Evolutionary conservation across 1,139 yeast species (phyloP).

Genomic region (Neolecta irregularis): DNA sequence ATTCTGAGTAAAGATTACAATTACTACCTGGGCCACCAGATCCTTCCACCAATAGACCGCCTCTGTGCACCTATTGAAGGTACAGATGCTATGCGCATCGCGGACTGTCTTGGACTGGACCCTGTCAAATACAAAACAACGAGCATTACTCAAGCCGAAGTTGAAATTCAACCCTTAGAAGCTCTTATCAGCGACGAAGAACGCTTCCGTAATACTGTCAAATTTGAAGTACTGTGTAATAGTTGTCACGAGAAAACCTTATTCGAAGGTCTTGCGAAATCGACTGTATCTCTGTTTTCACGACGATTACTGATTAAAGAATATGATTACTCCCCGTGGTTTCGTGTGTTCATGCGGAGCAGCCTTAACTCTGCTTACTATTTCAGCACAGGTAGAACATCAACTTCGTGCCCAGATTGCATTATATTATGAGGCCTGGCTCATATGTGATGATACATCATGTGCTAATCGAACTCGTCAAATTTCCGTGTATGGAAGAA

Average conservation of each 20-base stretch:
- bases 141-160: constrained; percentile 21
- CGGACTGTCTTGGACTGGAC: constrained; percentile 64
- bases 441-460: constrained; percentile 66
- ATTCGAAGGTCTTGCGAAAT: constrained; percentile 60
- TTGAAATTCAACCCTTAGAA: constrained; percentile 58
- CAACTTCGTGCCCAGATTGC: constrained; percentile 56
- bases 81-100: constrained; percentile 63
- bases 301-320: neutral
- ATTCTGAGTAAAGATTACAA: constrained; percentile 53
- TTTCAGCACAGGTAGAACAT: constrained; percentile 60
- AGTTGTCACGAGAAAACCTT: constrained; percentile 41
- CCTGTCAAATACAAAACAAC: constrained; percentile 40
- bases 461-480: constrained; percentile 77
- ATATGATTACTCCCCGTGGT: neutral
- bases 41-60: constrained; percentile 83
- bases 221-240: constrained; percentile 42
- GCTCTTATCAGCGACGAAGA: constrained; percentile 69
- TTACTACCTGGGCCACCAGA: constrained; percentile 75
- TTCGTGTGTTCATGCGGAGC: constrained; percentile 13
- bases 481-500: constrained; percentile 72
- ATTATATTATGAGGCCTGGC: constrained; percentile 71
- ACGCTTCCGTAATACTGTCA: constrained; percentile 53
- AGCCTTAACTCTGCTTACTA: constrained; percentile 35
- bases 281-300: constrained; percentile 23
- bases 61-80: constrained; percentile 77